Conservation (phyloP, 1,284 basidiomycete genomes). For the Tilletia indica region DNA sequence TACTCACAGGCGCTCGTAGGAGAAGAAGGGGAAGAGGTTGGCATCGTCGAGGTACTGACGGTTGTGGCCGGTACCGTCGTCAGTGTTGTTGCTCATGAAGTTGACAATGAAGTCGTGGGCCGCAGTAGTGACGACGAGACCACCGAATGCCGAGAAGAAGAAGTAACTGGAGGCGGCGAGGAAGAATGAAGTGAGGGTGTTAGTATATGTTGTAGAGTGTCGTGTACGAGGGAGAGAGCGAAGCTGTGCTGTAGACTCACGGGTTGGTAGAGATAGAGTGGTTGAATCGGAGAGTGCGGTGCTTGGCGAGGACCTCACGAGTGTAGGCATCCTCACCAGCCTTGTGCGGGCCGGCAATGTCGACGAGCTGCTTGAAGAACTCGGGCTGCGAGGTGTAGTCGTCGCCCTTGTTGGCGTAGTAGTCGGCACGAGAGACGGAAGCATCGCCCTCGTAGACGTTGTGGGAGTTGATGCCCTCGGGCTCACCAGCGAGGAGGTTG, state of each 20-base stretch:
- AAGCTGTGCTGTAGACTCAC: not conserved
- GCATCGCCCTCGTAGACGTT: slow-evolving; percentile 40
- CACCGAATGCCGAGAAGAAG: slow-evolving; percentile 40
- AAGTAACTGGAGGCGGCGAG: slow-evolving; percentile 1
- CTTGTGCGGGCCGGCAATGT: slow-evolving; percentile 33
- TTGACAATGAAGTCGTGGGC: slow-evolving; percentile 40
- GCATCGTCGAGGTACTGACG: slow-evolving; percentile 43
- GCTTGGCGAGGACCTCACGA: slow-evolving; percentile 34
- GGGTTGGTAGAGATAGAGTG: slow-evolving; percentile 37
- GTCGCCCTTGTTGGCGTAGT: slow-evolving; percentile 38
- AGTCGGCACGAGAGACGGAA: slow-evolving; percentile 37
- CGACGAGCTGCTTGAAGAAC: slow-evolving; percentile 43
- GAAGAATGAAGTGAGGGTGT: slow-evolving; percentile 13
- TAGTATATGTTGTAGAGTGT: too few relatives aligned
- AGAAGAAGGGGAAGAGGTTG: slow-evolving; percentile 42
- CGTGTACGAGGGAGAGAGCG: too few relatives aligned
- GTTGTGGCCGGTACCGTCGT: slow-evolving; percentile 35
- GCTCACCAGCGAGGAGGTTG: slow-evolving; percentile 32
- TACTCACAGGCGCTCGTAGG: slow-evolving; percentile 20
- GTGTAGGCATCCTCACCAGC: slow-evolving; percentile 40
- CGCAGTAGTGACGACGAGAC: slow-evolving; percentile 36
- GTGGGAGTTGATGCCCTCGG: slow-evolving; percentile 32
- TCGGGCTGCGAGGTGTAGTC: slow-evolving; percentile 25
- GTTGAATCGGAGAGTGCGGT: slow-evolving; percentile 36
- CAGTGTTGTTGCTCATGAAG: slow-evolving; percentile 43